Conservation (phyloP, 2,329 filamentous ascomycete species). For the Sporothrix variecibatus region DNA sequence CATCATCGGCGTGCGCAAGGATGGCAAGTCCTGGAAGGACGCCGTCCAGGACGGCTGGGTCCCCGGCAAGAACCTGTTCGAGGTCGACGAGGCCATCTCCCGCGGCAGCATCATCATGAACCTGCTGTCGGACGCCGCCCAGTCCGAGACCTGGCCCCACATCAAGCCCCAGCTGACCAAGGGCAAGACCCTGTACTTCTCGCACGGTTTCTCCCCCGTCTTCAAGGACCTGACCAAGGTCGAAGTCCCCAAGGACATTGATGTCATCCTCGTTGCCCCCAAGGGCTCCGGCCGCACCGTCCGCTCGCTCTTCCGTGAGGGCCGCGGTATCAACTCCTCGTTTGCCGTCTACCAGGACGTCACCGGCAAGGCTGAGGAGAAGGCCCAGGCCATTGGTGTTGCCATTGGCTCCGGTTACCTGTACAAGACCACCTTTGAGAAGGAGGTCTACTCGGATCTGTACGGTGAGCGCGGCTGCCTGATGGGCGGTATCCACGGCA, state of each 20-base stretch:
- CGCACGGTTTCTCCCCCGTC: slow-evolving; percentile 99
- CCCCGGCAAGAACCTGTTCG: slow-evolving; percentile 97
- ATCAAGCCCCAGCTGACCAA: slow-evolving; percentile 98
- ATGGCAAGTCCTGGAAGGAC: slow-evolving; percentile 98
- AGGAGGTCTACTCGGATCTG: slow-evolving; percentile 99
- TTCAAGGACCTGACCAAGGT: slow-evolving; percentile 99
- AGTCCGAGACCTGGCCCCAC: slow-evolving; percentile 97
- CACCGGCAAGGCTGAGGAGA: slow-evolving; percentile 96
- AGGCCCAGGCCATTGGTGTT: slow-evolving; percentile 93
- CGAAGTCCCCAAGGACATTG: slow-evolving; percentile 90
- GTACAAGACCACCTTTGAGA: slow-evolving; percentile 99
- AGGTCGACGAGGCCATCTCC: slow-evolving; percentile 93
- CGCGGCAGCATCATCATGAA: slow-evolving; percentile 98
- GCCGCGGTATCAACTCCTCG: slow-evolving; percentile 99
- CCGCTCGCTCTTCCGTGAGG: slow-evolving; percentile 97
- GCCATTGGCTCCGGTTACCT: slow-evolving; percentile 97
- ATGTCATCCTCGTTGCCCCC: slow-evolving; percentile 98
- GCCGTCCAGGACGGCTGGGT: slow-evolving; percentile 97
- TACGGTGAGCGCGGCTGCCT: slow-evolving; percentile 99
- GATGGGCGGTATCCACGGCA: slow-evolving; percentile 99
- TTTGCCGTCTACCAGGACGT: slow-evolving; percentile 98
- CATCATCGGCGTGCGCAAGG: slow-evolving; percentile 97
- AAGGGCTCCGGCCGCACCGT: slow-evolving; percentile 99
- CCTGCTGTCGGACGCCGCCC: slow-evolving; percentile 94
- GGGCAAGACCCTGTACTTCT: slow-evolving; percentile 99